A percentile compares a stretch with the other conserved stretches of the same genome.
phyloP scores from a whole-genome alignment of 2,329 filamentous ascomycete genomes.

The Alternaria atra region DNA sequence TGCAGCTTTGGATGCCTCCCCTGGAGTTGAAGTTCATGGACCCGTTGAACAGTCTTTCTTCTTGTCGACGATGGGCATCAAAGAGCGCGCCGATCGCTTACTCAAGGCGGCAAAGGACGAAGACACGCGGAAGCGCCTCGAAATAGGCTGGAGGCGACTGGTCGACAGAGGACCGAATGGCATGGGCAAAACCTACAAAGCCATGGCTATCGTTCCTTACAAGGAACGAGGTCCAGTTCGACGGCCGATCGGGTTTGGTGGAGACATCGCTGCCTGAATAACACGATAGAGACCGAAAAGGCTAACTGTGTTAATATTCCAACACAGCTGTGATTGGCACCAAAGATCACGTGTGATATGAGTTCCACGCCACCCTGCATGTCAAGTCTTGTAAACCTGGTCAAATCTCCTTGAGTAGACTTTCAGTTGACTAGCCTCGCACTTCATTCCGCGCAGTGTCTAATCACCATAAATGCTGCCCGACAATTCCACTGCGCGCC shows the following conservation, averaged over 20 bases:
- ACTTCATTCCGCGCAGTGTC: background rate
- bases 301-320: background rate
- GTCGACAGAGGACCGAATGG: conserved; percentile 83
- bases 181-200: conserved; percentile 97
- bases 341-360: background rate
- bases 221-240: conserved; percentile 70
- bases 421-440: background rate
- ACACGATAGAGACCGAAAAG: background rate
- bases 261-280: conserved; percentile 55
- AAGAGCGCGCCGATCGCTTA: conserved; percentile 48
- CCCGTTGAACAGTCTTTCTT: conserved; percentile 88
- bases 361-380: background rate
- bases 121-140: conserved; percentile 61
- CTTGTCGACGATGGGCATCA: conserved; percentile 81
- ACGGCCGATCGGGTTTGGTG: conserved; percentile 91
- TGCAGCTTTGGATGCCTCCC: conserved; percentile 76
- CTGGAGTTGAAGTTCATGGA: conserved; percentile 88
- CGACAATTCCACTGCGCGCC: background rate
- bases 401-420: background rate
- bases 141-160: conserved; percentile 79
- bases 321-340: background rate
- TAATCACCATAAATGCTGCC: background rate
- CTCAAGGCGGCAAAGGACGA: conserved; percentile 50
- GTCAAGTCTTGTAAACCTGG: background rate
- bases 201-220: conserved; percentile 82